Evolutionary conservation across 345 rosid genomes (phyloP).

Genomic region (Heritiera littoralis): DNA sequence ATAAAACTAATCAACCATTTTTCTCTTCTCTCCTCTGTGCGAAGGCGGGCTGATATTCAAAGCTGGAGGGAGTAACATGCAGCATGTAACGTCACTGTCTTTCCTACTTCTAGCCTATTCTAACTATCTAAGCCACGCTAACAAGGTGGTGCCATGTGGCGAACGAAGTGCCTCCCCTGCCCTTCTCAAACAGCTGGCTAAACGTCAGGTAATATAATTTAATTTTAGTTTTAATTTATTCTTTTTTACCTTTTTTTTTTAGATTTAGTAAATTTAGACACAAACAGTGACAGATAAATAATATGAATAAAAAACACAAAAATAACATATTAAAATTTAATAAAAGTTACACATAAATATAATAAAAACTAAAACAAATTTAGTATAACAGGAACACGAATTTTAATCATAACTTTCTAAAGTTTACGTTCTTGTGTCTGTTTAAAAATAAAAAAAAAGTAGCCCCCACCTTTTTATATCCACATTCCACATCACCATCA

Average conservation of each 20-base stretch:
- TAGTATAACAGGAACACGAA: too few species aligned
- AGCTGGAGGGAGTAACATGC: slow-evolving; percentile 95
- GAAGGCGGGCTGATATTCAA: slow-evolving; percentile 85
- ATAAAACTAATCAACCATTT: background rate
- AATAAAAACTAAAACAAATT: too few species aligned
- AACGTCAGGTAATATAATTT: slow-evolving; percentile 48
- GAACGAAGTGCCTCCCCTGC: slow-evolving; percentile 53
- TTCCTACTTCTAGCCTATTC: slow-evolving; percentile 86
- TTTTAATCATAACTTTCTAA: too few species aligned
- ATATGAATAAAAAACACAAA: too few species aligned
- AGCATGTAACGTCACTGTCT: slow-evolving; percentile 87
- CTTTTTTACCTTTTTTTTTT: background rate
- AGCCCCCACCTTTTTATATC: background rate
- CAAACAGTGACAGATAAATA: too few species aligned
- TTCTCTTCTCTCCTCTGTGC: background rate
- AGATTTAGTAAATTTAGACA: too few species aligned
- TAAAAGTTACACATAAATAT: too few species aligned
- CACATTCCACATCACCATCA: slow-evolving; percentile 3
- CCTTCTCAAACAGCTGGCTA: slow-evolving; percentile 57
- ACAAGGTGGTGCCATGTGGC: slow-evolving; percentile 63
- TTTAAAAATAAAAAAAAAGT: too few species aligned
- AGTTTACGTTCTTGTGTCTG: background rate
- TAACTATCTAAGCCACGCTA: slow-evolving; percentile 72
- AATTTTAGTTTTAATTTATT: background rate
- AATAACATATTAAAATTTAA: too few species aligned